Evolutionary conservation across 208 protist species (phyloP).

Genomic region (Trypanosoma vivax): DNA sequence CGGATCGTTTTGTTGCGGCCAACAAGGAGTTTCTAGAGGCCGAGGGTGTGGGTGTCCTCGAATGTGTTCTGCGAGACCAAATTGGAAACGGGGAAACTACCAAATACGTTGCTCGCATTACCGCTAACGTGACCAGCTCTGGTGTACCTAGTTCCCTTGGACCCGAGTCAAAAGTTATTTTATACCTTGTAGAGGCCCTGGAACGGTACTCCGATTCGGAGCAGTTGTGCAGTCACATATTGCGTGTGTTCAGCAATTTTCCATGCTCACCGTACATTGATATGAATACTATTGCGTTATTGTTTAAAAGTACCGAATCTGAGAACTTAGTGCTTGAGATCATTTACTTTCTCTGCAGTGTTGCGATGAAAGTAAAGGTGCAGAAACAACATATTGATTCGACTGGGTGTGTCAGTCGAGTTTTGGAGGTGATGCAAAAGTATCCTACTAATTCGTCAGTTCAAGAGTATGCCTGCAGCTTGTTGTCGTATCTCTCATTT

Average conservation of each 20-base stretch:
- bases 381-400: conserved; percentile 73
- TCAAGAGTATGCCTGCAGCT: conserved; percentile 74
- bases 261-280: conserved; percentile 69
- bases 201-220: conserved; percentile 53
- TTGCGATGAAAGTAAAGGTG: conserved; percentile 83
- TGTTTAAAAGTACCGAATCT: conserved; percentile 62
- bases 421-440: conserved; percentile 70
- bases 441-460: conserved; percentile 57
- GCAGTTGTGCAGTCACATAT: conserved; percentile 58
- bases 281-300: conserved; percentile 51
- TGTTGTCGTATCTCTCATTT: conserved; percentile 89
- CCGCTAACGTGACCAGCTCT: conserved; percentile 74
- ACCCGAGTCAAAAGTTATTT: conserved; percentile 49
- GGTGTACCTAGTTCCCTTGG: conserved; percentile 35
- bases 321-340: conserved; percentile 59
- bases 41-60: conserved; percentile 57
- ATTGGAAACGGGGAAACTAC: conserved; percentile 67
- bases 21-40: conserved; percentile 70
- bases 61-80: conserved; percentile 59
- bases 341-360: conserved; percentile 72
- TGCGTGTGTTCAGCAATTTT: conserved; percentile 82
- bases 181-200: conserved; percentile 62
- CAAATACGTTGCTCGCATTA: conserved; percentile 56
- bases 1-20: conserved; percentile 56
- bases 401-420: conserved; percentile 64